A percentile compares a stretch with the other conserved stretches of the same genome.
Conservation (phyloP, 805 yeast genomes). For the Wickerhamomyces pijperi region DNA sequence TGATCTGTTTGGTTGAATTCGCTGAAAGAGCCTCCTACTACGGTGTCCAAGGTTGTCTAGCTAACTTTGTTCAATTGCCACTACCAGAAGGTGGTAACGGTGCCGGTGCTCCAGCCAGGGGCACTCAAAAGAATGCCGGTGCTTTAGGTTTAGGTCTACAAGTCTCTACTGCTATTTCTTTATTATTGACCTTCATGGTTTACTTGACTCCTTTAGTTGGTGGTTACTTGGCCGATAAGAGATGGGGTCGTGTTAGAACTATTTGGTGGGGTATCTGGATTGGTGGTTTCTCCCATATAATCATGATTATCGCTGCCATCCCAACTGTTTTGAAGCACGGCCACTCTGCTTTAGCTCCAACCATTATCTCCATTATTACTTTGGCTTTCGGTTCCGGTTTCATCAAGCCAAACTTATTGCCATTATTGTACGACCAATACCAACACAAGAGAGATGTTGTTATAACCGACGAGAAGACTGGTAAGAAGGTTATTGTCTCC, state of each 20-base stretch:
- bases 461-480: conserved; percentile 37
- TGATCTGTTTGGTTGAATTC: conserved; percentile 58
- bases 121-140: conserved; percentile 27
- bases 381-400: conserved; percentile 77
- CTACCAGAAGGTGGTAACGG: conserved; percentile 29
- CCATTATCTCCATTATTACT: conserved; percentile 27
- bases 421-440: conserved; percentile 68
- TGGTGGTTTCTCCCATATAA: conserved; percentile 50
- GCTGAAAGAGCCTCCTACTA: conserved; percentile 77
- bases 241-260: conserved; percentile 61
- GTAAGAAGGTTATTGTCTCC: conserved; percentile 59
- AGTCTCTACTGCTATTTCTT: conserved; percentile 62
- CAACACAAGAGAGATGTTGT: conserved; percentile 51
- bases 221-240: conserved; percentile 66
- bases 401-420: conserved; percentile 60
- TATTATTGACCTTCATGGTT: conserved; percentile 75
- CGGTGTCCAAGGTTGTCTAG: conserved; percentile 67
- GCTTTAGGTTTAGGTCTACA: conserved; percentile 48
- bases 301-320: conserved; percentile 59
- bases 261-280: conserved; percentile 48
- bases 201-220: conserved; percentile 72
- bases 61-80: conserved; percentile 62
- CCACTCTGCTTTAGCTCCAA: conserved; percentile 53
- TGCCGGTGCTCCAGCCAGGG: conserved; percentile 16
- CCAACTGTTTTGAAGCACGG: conserved; percentile 39